Base-by-base conservation (phyloP, 78 protist species). In the Chrysochromulina tobinii region DNA sequence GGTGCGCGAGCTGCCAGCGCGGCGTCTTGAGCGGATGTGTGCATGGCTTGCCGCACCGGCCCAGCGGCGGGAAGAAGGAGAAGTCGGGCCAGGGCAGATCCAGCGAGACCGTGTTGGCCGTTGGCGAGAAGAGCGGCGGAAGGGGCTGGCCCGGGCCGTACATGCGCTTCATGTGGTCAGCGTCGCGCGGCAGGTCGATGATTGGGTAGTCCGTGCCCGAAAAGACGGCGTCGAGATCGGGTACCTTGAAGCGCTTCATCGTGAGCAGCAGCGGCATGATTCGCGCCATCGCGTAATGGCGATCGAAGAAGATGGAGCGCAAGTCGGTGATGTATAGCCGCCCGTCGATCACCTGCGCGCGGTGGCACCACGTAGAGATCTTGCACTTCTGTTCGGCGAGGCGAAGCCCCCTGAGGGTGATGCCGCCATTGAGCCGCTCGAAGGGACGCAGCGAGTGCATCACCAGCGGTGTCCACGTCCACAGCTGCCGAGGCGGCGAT, bases 321-420 rank as follows among this genome's bases (percentile, higher is more conserved):
- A 75, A 1, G 57, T 75, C 83, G 1, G 83, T 75, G 83, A 75
- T 75, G 57, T 50, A 75, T 12, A 75, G 83, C 15, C 83, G 83
- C 27, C 83, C 83, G 15, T 50, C 83, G 57, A 75, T 75, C 18
- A 75, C 83, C 83, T 75, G 83, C 58, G 83, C 83, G 14, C 83
- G 83, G 23, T 75, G 83, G 83, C 83, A 75, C 58, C 57, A 75
- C 27, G 83, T 75, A n/a, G 83, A 75, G 83, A 50, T 50, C 83
- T 75, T 75, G 83, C 83, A 75, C 83, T 75, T 75, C 57, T 75
- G 83, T 57, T 75, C 83, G 27, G 83, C 83, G 58, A 75, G 83
- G 12, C 83, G 83, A 18, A 75, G 83, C 14, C 83, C 83, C 5
- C 20, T 3, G 4, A 1, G 8, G 58, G 83, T 75, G 83, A 75